Evolutionary conservation across 352 stramenopile species (phyloP), one percentile per base, ranked within the genome.

Genomic region (Pythium utonaiense): DNA sequence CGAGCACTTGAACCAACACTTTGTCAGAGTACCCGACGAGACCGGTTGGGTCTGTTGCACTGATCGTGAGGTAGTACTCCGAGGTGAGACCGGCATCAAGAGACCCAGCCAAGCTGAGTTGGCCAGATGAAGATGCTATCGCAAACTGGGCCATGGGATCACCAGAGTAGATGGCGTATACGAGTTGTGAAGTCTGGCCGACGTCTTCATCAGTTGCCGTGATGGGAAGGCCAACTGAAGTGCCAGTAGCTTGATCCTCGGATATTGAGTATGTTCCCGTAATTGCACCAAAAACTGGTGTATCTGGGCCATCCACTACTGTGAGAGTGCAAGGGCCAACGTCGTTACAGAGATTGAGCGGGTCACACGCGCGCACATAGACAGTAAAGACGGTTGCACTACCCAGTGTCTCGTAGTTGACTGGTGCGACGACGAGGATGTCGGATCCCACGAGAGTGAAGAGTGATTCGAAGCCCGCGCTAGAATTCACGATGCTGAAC

Each of bases 161-260:
- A 5, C 78, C 78, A 19, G 72, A 75, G 22, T 56, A 65, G 42
- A 88, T 80, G 2, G 64, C 59, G 57, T 83, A 88, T 3, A 74
- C 55, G 1, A 88, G 66, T 0, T 66, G 48, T 10, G 60, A 31
- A 19, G 69, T 73, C 57, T 88, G 73, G 1, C 69, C 72, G 30
- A n/a, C 48, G 16, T 86, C 78, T 73, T 86, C 64, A 40, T 88
- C 78, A 3, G 59, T 68, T 30, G 78, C 75, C 14, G 60, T 71
- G 19, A 80, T 61, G 0, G 59, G 62, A 22, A 34, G 33, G n/a
- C 66, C 73, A 3, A 88, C 12, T 0, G 52, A 13, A 6, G 55
- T 50, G 1, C 60, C 60, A 6, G 66, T n/a, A 0, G 30, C 28
- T 50, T 50, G 14, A 34, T 65, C 41, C 53, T 75, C 68, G 3